Base-by-base conservation (phyloP, 1,284 basidiomycete species). In the Phylloporus sp. region DNA sequence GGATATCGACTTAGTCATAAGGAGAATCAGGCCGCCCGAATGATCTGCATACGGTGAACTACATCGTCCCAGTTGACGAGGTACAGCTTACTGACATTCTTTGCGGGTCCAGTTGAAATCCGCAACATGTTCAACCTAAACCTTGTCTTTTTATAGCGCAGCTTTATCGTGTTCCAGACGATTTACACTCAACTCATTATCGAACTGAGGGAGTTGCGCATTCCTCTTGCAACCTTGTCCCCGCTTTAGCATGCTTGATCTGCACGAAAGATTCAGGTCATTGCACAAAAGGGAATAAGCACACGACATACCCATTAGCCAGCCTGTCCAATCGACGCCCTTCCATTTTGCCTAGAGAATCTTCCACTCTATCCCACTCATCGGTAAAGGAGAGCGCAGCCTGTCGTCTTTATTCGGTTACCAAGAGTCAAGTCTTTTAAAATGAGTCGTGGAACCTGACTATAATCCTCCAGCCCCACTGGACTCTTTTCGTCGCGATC, bases 401-500 rank as follows among this genome's bases (percentile, higher is more conserved):
- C 94, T 98, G 64, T 14, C 57, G 25, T 58, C 67, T 20, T 41
- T 23, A 45, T 32, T 37, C 35, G 35, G 45, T 77, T 20, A 69
- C 55, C 15, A 32, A 67, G 39, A 39, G 25, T 68, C 27, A 25
- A 35, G 75, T 69, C 45, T 43, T 72, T 27, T n/a, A 49, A 47
- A 25, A 25, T 0, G 60, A 39, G 20, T 7, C 4, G 77, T 86
- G 62, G 45, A 96, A 99, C 97, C 80, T 98, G 95, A 56, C 91
- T 88, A 66, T 85, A 91, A 68, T 93, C 88, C 78, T 96, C 92
- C 58, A 94, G 89, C 2, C 96, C 96, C 3, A 93, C 87, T 0
- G 97, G 98, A 71, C 94, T 95, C 69, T 90, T 96, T 25, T 89
- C 85, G 39, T n/a, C n/a, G n/a, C 90, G 87, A 80, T 99, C 96